Base-by-base conservation (phyloP, 2,329 filamentous ascomycete species). In the Lomentospora prolificans region DNA sequence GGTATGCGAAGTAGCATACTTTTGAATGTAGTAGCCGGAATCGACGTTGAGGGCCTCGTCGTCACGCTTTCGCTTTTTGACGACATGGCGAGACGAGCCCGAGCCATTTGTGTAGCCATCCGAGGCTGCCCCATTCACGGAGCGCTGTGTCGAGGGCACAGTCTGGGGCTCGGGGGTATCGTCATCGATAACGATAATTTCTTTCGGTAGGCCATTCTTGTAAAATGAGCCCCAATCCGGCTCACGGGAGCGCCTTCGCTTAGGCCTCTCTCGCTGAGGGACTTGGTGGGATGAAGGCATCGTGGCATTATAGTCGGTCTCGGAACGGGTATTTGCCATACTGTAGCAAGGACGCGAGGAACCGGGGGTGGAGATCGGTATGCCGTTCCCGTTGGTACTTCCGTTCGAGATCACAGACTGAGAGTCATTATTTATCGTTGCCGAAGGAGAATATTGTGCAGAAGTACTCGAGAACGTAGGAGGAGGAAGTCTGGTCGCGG, bases 171-270 rank as follows among this genome's bases (percentile, higher is more conserved):
- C 78, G 53, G 86, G 86, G 3, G 82, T 84, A 67, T 91, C 86
- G 67, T 91, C 86, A 61, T 87, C 83, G 64, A 94, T 94, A 64
- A 92, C 84, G 65, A 94, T 92, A 66, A 94, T 84, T 72, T 94
- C 89, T 67, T 89, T 86, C 24, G 89, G 89, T 25, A 90, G 73
- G 3, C 89, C 89, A 68, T 92, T 91, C 67, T 86, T 86, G 69
- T 91, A 92, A 66, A 91, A 94, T 60, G 79, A 82, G 57, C 80
- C 76, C 89, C 89, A 94, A 70, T 94, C 85, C 52, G 87, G 86
- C 61, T 83, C 77, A 67, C 78, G 79, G 59, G 77, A 81, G 58
- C 79, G 78, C 61, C 79, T 75, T 61, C 78, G 75, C 66, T 82
- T 83, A 61, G 75, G 57, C 50, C 50, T 52, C 31, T 57, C 53